A percentile compares a stretch with the other conserved stretches of the same genome.
phyloP scores from a whole-genome alignment of 192 early-diverging fungal species.

The Backusella parvicylindrica region DNA sequence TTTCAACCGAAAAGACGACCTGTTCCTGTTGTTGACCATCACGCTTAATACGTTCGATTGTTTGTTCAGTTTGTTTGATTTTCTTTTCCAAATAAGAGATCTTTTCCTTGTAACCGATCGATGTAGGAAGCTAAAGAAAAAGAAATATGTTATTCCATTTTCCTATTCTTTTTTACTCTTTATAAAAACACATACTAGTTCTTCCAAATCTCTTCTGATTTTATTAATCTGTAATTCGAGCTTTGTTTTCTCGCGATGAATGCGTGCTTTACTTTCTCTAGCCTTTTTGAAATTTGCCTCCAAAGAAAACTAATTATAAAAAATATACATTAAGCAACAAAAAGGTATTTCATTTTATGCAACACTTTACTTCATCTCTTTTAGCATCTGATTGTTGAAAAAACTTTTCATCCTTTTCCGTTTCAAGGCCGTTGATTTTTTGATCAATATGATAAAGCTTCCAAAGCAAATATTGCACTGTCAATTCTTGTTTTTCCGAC shows the following conservation, averaged over 20 bases:
- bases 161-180: no score
- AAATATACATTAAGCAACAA: neutral
- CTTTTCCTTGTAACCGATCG: slow-evolving; percentile 70
- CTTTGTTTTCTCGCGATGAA: slow-evolving; percentile 67
- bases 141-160: neutral
- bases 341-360: neutral
- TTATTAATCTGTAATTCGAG: slow-evolving; percentile 74
- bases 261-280: slow-evolving; percentile 69
- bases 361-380: neutral
- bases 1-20: slow-evolving; percentile 6
- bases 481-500: slow-evolving; percentile 54
- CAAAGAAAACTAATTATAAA: slow-evolving; percentile 30
- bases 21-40: slow-evolving; percentile 55
- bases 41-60: slow-evolving; percentile 43
- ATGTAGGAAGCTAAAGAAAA: slow-evolving; percentile 51
- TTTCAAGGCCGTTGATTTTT: slow-evolving; percentile 55
- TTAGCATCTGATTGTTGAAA: neutral
- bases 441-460: slow-evolving; percentile 87
- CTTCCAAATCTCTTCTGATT: slow-evolving; percentile 69
- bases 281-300: slow-evolving; percentile 60
- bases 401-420: slow-evolving; percentile 45
- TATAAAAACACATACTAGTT: slow-evolving; percentile 40
- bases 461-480: slow-evolving; percentile 78
- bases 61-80: slow-evolving; percentile 55
- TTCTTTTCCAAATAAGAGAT: slow-evolving; percentile 69